A percentile compares a stretch with the other conserved stretches of the same genome.
Conservation (phyloP, 495 filamentous ascomycete species). For the Melanomma pulvis-pyrius region DNA sequence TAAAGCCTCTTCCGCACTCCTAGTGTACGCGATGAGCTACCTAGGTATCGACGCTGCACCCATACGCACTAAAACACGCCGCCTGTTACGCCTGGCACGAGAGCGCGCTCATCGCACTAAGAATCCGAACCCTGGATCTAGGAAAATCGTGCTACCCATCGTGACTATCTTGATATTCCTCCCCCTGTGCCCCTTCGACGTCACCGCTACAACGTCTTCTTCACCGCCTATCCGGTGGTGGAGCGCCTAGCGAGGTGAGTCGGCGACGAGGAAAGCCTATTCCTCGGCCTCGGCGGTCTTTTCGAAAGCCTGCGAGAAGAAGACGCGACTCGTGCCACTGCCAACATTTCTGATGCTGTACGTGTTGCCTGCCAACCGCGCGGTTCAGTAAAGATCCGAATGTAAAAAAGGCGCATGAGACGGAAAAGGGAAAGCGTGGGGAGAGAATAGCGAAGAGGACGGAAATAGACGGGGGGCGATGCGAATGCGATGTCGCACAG, state of each 20-base stretch:
- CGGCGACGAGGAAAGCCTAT: neutral
- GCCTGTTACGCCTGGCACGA: neutral
- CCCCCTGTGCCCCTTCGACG: neutral
- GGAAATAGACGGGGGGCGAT: conserved; percentile 2
- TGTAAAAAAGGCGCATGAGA: neutral
- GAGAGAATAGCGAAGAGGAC: too few relatives aligned
- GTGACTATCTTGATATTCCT: neutral
- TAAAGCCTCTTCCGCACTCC: neutral
- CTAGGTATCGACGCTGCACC: neutral
- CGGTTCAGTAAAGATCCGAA: conserved; percentile 1
- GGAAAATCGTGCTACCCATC: neutral
- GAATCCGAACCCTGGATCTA: neutral
- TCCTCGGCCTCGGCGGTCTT: neutral
- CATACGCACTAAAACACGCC: neutral
- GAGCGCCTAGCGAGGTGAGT: neutral
- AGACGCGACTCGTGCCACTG: conserved; percentile 67
- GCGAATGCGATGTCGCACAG: conserved; percentile 2
- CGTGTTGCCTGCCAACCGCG: conserved; percentile 65
- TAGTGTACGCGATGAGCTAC: neutral
- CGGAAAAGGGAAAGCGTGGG: neutral
- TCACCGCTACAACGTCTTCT: conserved; percentile 17
- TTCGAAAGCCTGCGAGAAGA: conserved; percentile 83
- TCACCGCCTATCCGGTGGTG: conserved; percentile 11
- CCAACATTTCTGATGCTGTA: conserved; percentile 80
- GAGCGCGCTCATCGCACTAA: neutral